Percentiles rank a stretch among this genome's conserved stretches.
Conservation (phyloP, 1,139 yeast species). For the Hansenula anomala region DNA sequence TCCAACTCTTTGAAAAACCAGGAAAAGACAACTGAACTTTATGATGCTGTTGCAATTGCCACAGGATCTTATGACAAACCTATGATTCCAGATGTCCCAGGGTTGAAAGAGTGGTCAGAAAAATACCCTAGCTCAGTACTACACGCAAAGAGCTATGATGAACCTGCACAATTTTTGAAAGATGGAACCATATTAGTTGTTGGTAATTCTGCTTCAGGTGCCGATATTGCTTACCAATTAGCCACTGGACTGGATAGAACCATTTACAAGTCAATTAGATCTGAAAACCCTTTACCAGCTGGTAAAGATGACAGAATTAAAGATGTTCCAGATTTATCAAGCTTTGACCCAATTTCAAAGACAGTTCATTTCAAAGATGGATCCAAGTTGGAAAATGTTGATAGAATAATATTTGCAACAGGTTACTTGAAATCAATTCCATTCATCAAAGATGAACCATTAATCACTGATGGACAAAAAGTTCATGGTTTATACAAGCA, state of each 20-base stretch:
- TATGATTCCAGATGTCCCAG: slow-evolving; percentile 47
- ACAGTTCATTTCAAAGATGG: slow-evolving; percentile 33
- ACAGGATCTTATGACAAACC: slow-evolving; percentile 58
- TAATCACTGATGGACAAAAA: slow-evolving; percentile 39
- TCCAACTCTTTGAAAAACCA: slow-evolving; percentile 18
- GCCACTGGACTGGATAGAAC: slow-evolving; percentile 31
- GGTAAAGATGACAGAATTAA: slow-evolving; percentile 28
- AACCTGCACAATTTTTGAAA: slow-evolving; percentile 37
- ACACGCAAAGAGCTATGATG: slow-evolving; percentile 59
- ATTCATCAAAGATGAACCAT: slow-evolving; percentile 32
- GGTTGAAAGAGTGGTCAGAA: slow-evolving; percentile 45
- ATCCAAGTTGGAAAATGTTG: slow-evolving; percentile 33
- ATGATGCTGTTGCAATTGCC: slow-evolving; percentile 56
- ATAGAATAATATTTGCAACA: slow-evolving; percentile 55
- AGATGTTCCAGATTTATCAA: slow-evolving; percentile 33
- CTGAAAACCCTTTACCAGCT: slow-evolving; percentile 32
- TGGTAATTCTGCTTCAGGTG: slow-evolving; percentile 62
- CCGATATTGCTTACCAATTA: slow-evolving; percentile 52
- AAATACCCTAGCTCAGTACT: slow-evolving; percentile 42
- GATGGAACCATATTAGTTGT: slow-evolving; percentile 45
- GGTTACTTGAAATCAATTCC: slow-evolving; percentile 54
- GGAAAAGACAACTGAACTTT: slow-evolving; percentile 29
- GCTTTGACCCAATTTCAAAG: slow-evolving; percentile 29
- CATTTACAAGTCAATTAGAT: slow-evolving; percentile 40
- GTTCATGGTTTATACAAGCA: slow-evolving; percentile 49